Evolutionary conservation across 305 asterid species (phyloP).

Genomic region (Solanum aculeatissimum): DNA sequence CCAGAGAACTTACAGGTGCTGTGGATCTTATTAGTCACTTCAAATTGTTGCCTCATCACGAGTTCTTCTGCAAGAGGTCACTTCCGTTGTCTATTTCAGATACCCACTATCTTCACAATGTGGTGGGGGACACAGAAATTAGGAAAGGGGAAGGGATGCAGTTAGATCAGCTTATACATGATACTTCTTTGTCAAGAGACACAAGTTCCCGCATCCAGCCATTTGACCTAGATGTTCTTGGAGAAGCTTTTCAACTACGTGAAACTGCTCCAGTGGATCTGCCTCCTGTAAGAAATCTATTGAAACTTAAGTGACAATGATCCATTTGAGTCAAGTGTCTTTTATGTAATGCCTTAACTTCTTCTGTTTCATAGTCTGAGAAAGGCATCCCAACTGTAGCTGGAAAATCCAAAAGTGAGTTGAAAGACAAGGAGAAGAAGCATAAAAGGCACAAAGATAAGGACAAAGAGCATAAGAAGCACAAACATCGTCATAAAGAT

Average conservation of each 20-base stretch:
- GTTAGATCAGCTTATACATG: conserved; percentile 67
- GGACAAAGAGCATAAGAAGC: conserved; percentile 83
- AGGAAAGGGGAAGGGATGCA: conserved; percentile 97
- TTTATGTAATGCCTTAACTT: neutral
- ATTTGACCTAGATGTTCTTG: conserved; percentile 59
- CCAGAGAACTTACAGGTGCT: conserved; percentile 89
- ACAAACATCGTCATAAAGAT: conserved; percentile 91
- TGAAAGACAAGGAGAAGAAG: conserved; percentile 83
- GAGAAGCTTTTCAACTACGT: conserved; percentile 77
- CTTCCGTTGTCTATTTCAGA: conserved; percentile 78
- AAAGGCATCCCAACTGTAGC: conserved; percentile 77
- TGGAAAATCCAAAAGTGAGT: conserved; percentile 66
- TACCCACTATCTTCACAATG: conserved; percentile 85
- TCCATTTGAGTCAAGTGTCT: conserved; percentile 1
- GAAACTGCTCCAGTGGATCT: conserved; percentile 68
- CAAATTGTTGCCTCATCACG: conserved; percentile 71
- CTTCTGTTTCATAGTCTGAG: conserved; percentile 45
- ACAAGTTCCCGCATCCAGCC: conserved; percentile 54
- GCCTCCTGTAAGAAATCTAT: conserved; percentile 47
- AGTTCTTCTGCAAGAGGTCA: conserved; percentile 85
- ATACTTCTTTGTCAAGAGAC: conserved; percentile 47
- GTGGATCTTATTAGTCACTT: conserved; percentile 78
- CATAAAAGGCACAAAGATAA: conserved; percentile 74
- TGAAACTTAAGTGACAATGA: neutral
- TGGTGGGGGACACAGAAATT: conserved; percentile 84